Evolutionary conservation across 257 asterid genomes (phyloP).

Genomic region (Vinca minor): DNA sequence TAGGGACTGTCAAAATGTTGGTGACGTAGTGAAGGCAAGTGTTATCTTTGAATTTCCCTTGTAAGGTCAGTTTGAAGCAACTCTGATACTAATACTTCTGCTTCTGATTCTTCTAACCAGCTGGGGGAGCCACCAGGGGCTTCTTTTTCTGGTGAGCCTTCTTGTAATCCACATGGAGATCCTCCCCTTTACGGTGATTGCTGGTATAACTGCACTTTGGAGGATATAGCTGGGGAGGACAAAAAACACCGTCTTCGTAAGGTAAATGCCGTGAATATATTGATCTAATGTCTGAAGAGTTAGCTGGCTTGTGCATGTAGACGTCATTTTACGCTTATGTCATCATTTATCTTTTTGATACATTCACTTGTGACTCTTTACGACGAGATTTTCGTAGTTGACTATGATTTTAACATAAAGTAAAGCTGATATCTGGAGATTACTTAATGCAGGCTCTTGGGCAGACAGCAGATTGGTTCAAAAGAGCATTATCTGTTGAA

Average conservation of each 20-base stretch:
- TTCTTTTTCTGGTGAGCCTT: constrained; percentile 70
- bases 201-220: constrained; percentile 93
- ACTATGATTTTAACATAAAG: not conserved
- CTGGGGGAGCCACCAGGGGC: constrained; percentile 92
- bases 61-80: not conserved
- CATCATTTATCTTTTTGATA: not conserved
- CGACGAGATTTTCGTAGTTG: not conserved
- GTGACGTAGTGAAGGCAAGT: constrained; percentile 85
- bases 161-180: constrained; percentile 89
- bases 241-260: constrained; percentile 87
- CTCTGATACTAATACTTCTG: not conserved
- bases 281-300: not conserved
- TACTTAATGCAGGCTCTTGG: constrained; percentile 68
- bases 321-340: not conserved
- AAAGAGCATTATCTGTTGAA: constrained; percentile 85
- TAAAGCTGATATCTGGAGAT: constrained; percentile 2
- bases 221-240: constrained; percentile 91
- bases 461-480: constrained; percentile 95
- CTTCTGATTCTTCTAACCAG: constrained; percentile 36
- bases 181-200: constrained; percentile 95
- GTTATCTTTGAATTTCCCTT: constrained; percentile 1
- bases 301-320: constrained; percentile 1
- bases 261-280: constrained; percentile 29
- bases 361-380: not conserved
- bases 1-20: constrained; percentile 78